Conservation (phyloP, 306 rosid species). For the Quercus parvula region DNA sequence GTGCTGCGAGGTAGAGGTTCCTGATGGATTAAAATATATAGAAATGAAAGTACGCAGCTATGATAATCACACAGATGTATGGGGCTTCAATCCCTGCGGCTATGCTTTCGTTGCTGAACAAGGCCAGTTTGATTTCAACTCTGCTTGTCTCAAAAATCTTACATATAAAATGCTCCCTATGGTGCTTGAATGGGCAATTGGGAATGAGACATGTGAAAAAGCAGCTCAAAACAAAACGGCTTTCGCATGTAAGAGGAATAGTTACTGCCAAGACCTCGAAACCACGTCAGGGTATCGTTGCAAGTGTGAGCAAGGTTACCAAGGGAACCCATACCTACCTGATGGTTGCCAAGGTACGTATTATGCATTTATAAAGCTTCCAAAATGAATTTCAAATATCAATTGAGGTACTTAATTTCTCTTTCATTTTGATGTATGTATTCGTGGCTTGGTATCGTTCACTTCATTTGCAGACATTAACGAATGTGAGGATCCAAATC, state of each 20-base stretch:
- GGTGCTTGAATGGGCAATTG: conserved; percentile 29
- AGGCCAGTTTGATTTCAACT: conserved; percentile 2
- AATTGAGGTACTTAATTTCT: no score
- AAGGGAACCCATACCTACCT: no score
- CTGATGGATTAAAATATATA: background rate
- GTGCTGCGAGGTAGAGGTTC: conserved; percentile 37
- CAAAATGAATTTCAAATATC: no score
- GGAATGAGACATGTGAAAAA: background rate
- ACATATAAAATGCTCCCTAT: background rate
- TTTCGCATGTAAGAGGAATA: no score
- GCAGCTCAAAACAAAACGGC: no score
- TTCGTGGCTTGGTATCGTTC: no score
- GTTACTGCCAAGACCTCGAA: no score
- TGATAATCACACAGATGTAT: background rate
- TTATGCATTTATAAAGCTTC: no score
- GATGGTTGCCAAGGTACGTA: no score
- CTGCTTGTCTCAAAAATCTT: background rate
- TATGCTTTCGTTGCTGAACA: conserved; percentile 24
- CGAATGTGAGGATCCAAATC: background rate
- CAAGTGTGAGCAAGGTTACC: no score
- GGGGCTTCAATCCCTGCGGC: conserved; percentile 32
- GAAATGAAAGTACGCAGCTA: background rate
- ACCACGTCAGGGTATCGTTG: no score
- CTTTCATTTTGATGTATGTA: no score
- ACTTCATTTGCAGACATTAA: background rate